Evolutionary conservation across 768 basidiomycete genomes (phyloP), one percentile per base, ranked within the genome.

Genomic region (Tephrocybe rancida): DNA sequence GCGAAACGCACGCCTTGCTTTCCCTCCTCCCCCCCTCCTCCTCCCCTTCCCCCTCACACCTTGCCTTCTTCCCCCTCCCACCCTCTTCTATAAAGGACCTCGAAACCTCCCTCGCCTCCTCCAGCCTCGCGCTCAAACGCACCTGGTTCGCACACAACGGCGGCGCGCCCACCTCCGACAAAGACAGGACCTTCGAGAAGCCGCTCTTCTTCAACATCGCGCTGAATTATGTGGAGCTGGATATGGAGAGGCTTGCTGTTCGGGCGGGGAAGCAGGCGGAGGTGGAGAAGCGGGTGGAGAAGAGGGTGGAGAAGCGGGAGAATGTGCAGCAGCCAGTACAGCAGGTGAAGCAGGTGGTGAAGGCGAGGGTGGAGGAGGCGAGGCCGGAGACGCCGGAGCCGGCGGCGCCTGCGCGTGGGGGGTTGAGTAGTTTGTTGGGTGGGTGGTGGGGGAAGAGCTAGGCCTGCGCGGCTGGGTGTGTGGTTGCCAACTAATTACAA

Each of bases 201-300:
- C 92, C 92, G 14, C 63, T 93, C 35, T 97, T 98, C 76, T 97
- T 95, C 71, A 92, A 97, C 66, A 89, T 93, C 56, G 95, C 93
- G 16, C 84, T 95, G 62, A 97, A 96, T 70, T 97, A 96, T 64
- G 86, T 92, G 50, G 84, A 90, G 58, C 70, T 94, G 54, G 90
- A 95, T 62, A 87, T 95, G 85, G 88, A 91, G 41, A 73, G 82
- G 46, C 69, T 97, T 53, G 72, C 84, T 62, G 81, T 79, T 53
- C 76, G 88, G 16, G 90, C 87, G 3, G 93, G 93, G 1, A 86
- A 85, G 71, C 67, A 75, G 41, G 65, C 67, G 11, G 60, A 54
- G 8, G 10, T 19, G 6, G 39, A 51, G 41, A 58, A 63, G 14
- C 11, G 11, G 19, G 18, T 10, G 32, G 14, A 27, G 4, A 61